Conservation (phyloP, 2,329 filamentous ascomycete species). For the Parastagonospora nodorum region DNA sequence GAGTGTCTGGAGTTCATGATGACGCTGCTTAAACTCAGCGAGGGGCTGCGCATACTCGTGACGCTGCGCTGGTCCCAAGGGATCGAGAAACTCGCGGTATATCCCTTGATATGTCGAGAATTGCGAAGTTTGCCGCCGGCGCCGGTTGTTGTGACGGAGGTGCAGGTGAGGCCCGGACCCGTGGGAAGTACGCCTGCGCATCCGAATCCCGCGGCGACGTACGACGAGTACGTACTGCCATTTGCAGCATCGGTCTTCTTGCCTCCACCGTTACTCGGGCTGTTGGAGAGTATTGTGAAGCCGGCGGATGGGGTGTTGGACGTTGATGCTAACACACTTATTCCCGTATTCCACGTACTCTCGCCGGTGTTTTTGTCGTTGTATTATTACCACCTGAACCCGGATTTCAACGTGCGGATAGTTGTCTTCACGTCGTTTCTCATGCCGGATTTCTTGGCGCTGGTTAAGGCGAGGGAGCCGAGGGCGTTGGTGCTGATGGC, state of each 20-base stretch:
- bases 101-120: slow-evolving; percentile 35
- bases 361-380: slow-evolving; percentile 41
- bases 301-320: slow-evolving; percentile 22
- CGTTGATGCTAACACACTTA: slow-evolving; percentile 22
- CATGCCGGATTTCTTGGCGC: slow-evolving; percentile 30
- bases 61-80: slow-evolving; percentile 35
- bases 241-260: slow-evolving; percentile 28
- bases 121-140: slow-evolving; percentile 34
- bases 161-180: slow-evolving; percentile 15
- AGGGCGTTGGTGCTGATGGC: slow-evolving; percentile 32
- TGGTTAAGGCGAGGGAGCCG: slow-evolving; percentile 29
- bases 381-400: slow-evolving; percentile 36
- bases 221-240: slow-evolving; percentile 8
- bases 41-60: slow-evolving; percentile 38
- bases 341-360: slow-evolving; percentile 36
- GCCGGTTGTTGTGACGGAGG: slow-evolving; percentile 20
- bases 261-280: slow-evolving; percentile 29
- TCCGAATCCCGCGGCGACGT: slow-evolving; percentile 35
- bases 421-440: slow-evolving; percentile 38
- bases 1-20: slow-evolving; percentile 30
- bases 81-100: slow-evolving; percentile 39
- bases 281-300: slow-evolving; percentile 23
- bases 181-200: slow-evolving; percentile 24
- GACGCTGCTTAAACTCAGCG: slow-evolving; percentile 33
- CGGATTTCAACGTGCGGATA: slow-evolving; percentile 36